Base-by-base conservation (phyloP, 257 asterid species). In the Gentiana macrophylla region DNA sequence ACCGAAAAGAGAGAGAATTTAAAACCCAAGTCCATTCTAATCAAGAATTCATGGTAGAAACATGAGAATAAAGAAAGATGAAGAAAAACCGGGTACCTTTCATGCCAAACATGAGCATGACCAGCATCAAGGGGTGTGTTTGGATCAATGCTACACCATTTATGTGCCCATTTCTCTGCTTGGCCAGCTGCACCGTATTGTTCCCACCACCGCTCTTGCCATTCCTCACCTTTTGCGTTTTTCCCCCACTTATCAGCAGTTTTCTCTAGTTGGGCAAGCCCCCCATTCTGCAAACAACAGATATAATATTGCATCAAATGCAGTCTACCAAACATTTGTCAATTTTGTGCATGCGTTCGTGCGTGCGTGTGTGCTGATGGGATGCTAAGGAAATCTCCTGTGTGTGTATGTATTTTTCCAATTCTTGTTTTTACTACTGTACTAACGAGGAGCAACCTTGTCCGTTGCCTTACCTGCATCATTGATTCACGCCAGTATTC, bases 191-290 rank as follows among this genome's bases (percentile, higher is more conserved):
- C 87, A 77, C 76, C 96, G 12, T 91, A 91, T 60, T 78, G 89
- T 74, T 91, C 98, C 84, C 81, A 83, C 98, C 98, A 91, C 64
- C 84, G 75, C 77, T 91, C 98, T 66, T 84, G 96, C 98, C 98
- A 91, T 70, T 91, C 98, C 5, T 70, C 94, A 41, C 98, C 98
- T 69, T 77, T 80, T 15, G 36, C 60, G 58, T 91, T 91, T 78
- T 67, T 87, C 50, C 95, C 98, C 98, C 97, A 91, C 76, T 91
- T 91, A 73, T 91, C 94, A n/a, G 98, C 98, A 2, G 97, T 84
- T 76, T 91, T 91, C 86, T 87, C 96, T 62, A 91, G 66, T 72
- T 72, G 69, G 44, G 81, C 76, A 52, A 71, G 61, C 52, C 98
- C 98, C 36, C 77, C 77, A 51, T 61, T 71, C 98, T 91, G 89